phyloP scores from a whole-genome alignment of 2,329 filamentous ascomycete species.

The Aureobasidium pullulans region DNA sequence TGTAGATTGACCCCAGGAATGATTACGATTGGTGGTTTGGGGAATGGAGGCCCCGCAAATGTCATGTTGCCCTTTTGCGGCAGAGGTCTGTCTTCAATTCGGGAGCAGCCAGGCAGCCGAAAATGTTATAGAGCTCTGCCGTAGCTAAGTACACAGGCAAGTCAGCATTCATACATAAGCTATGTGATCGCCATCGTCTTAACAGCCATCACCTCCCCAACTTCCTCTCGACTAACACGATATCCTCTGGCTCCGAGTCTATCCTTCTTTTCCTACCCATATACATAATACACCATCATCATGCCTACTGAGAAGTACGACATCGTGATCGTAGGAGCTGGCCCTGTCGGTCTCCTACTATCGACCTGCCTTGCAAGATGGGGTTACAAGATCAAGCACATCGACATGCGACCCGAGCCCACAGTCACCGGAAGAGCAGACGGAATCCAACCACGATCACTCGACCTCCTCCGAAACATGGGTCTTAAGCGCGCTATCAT shows the following conservation, averaged over 20 bases:
- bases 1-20: background rate
- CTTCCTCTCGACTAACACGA: background rate
- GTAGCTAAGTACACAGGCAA: background rate
- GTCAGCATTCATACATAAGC: background rate
- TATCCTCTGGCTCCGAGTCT: background rate
- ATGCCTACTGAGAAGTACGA: constrained; percentile 47
- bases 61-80: constrained; percentile 1
- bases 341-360: constrained; percentile 79
- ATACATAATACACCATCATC: background rate
- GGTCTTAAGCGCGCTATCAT: constrained; percentile 82
- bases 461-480: constrained; percentile 84
- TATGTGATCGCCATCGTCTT: background rate
- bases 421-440: constrained; percentile 82
- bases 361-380: constrained; percentile 83
- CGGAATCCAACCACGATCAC: constrained; percentile 82
- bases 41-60: background rate
- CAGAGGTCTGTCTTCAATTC: constrained; percentile 5
- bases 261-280: background rate
- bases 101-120: constrained; percentile 9
- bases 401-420: constrained; percentile 81
- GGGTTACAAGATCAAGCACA: constrained; percentile 93
- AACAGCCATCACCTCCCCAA: background rate
- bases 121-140: constrained; percentile 10
- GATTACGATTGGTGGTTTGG: constrained; percentile 1
- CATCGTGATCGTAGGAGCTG: constrained; percentile 78